Base-by-base conservation (phyloP, 257 asterid genomes). In the Primulina eburnea region DNA sequence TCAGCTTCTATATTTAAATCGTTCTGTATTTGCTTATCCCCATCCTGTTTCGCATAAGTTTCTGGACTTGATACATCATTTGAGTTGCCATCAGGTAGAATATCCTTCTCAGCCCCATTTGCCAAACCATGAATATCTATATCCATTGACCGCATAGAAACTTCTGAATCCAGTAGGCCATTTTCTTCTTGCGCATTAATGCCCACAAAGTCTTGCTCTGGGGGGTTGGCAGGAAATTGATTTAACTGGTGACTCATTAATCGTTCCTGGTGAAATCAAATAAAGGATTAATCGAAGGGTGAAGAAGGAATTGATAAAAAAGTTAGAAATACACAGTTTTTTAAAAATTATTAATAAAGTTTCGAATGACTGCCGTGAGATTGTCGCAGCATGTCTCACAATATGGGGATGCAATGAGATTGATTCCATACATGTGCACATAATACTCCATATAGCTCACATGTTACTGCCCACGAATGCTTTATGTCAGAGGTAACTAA, bases 241-340 rank as follows among this genome's bases (percentile, higher is more conserved):
- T 75, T 70, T 29, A 32, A 20, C 71, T 85, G 87, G 56, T 85
- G 80, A 55, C 76, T 76, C 87, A 81, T 80, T 32, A 71, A 75
- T 66, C 81, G 86, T 72, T 85, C 93, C 97, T 90, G 83, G 50
- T 47, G 77, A 71, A 58, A 33, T 64, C 30, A 38, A 34, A 20
- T 71, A 50, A 20, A 37, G 65, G 64, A n/a, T 50, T 11, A 16
- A 50, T 47, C 18, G 10, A 47, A 35, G 40, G 40, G 40, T 35
- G 11, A 8, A 33, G 56, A 37, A 10, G 29, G 35, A 34, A 10
- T 40, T 11, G 57, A 17, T 64, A 18, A 40, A 67, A 28, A 71
- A 65, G 68, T 14, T 47, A 47, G 21, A 14, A 37, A 67, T 64
- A 28, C 30, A 59, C 37, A 29, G 62, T 67, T 57, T 24, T 65